A percentile compares a stretch with the other conserved stretches of the same genome.
Evolutionary conservation across 371 early-diverging fungal genomes (phyloP).

Genomic region (Smittium mucronatum): DNA sequence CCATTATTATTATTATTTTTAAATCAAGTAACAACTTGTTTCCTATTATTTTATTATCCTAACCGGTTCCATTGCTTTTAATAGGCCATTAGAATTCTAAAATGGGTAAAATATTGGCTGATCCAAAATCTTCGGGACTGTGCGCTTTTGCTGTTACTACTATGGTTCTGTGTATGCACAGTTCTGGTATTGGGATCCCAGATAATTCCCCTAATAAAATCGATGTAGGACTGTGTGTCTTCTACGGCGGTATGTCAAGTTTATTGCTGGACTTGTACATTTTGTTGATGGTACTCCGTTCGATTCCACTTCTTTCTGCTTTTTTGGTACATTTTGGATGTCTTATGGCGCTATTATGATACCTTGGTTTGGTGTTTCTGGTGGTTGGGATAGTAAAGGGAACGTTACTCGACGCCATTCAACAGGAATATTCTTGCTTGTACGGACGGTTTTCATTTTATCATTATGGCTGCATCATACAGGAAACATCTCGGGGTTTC

Average conservation of each 20-base stretch:
- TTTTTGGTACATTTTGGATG: conserved; percentile 68
- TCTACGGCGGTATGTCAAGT: conserved; percentile 66
- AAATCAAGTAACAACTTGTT: too few species aligned
- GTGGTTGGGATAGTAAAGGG: conserved; percentile 33
- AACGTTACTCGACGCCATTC: too few species aligned
- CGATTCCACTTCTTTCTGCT: conserved; percentile 69
- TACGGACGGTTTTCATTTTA: conserved; percentile 52
- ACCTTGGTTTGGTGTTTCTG: conserved; percentile 38
- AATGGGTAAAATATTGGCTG: too few species aligned
- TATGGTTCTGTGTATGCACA: conserved; percentile 49
- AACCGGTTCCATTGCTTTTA: too few species aligned
- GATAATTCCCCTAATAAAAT: conserved; percentile 40
- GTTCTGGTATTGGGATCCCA: conserved; percentile 50
- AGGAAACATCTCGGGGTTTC: too few species aligned
- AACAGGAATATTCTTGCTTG: conserved; percentile 51
- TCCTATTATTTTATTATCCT: too few species aligned
- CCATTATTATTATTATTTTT: too few species aligned
- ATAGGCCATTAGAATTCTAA: too few species aligned
- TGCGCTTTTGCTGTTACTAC: conserved; percentile 62
- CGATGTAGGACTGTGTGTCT: conserved; percentile 52
- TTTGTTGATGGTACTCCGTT: conserved; percentile 60
- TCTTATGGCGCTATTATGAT: conserved; percentile 49
- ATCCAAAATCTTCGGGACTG: conserved; percentile 59
- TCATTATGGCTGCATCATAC: too few species aligned
- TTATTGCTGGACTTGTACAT: conserved; percentile 70